A percentile compares a stretch with the other conserved stretches of the same genome.
phyloP scores from a whole-genome alignment of 176 grass and related monocot species.

The Lolium multiflorum region DNA sequence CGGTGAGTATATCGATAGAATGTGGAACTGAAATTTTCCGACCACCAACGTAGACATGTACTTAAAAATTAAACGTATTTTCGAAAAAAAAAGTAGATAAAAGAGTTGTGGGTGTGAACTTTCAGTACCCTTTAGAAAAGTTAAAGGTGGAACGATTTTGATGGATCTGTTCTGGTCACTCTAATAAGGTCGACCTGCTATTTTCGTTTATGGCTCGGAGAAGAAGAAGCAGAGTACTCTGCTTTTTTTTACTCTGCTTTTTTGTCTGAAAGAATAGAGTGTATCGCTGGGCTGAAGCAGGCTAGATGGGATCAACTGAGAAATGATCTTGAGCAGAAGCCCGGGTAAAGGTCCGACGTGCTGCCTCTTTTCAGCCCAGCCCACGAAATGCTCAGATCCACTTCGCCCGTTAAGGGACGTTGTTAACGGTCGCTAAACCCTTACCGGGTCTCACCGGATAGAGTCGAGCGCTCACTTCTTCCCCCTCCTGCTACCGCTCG shows the following conservation, averaged over 20 bases:
- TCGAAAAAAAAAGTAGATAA: no score
- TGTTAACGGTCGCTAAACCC: constrained; percentile 48
- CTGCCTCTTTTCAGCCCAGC: background rate
- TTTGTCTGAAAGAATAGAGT: background rate
- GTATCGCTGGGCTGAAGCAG: background rate
- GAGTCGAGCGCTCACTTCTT: constrained; percentile 23
- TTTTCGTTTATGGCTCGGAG: background rate
- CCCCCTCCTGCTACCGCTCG: background rate
- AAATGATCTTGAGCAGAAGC: background rate
- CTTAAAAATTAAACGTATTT: no score
- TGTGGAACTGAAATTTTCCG: no score
- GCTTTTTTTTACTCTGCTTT: background rate
- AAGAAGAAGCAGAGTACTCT: background rate
- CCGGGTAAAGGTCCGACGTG: no score
- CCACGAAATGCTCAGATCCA: background rate
- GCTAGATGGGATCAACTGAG: background rate
- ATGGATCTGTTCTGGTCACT: no score
- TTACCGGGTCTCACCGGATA: constrained; percentile 56
- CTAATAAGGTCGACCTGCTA: background rate
- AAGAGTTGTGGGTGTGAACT: no score
- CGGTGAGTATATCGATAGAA: no score
- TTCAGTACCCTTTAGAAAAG: no score
- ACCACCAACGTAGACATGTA: no score
- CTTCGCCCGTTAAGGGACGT: constrained; percentile 2
- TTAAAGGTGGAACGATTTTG: no score